A percentile compares a stretch with the other conserved stretches of the same genome.
Evolutionary conservation across 2,329 filamentous ascomycete genomes (phyloP).

Genomic region (Simplicillium sp.): DNA sequence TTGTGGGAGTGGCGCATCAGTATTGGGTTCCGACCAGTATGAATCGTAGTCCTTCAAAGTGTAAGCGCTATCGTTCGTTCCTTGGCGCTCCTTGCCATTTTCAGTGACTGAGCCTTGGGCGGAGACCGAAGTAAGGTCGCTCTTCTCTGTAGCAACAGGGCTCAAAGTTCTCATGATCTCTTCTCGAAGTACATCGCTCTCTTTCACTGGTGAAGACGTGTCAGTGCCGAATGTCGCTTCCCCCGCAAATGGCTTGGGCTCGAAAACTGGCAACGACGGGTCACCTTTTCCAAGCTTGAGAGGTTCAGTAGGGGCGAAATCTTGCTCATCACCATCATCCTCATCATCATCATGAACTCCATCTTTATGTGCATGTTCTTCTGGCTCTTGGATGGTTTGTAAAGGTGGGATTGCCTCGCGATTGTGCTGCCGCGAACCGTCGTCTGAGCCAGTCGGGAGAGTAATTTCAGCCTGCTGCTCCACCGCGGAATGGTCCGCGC

Average conservation of each 20-base stretch:
- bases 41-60: constrained; percentile 58
- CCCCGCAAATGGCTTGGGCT: constrained; percentile 22
- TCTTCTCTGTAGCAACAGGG: constrained; percentile 20
- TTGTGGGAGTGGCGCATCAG: not conserved
- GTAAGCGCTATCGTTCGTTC: constrained; percentile 48
- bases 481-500: not conserved
- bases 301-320: constrained; percentile 33
- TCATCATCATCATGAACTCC: too few relatives aligned
- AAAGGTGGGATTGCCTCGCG: not conserved
- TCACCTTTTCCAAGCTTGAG: constrained; percentile 31
- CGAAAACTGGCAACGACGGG: constrained; percentile 22
- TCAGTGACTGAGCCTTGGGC: not conserved
- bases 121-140: not conserved
- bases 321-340: constrained; percentile 3
- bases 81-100: constrained; percentile 3
- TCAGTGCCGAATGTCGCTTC: constrained; percentile 33
- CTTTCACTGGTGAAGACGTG: constrained; percentile 48
- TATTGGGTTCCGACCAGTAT: constrained; percentile 44
- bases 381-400: not conserved
- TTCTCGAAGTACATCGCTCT: constrained; percentile 62
- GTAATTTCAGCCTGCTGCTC: not conserved
- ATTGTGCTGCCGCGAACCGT: too few relatives aligned
- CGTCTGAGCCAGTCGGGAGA: not conserved
- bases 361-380: too few relatives aligned
- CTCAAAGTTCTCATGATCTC: constrained; percentile 66